Evolutionary conservation across 1,284 basidiomycete genomes (phyloP).

Genomic region (Ustilago tritici): DNA sequence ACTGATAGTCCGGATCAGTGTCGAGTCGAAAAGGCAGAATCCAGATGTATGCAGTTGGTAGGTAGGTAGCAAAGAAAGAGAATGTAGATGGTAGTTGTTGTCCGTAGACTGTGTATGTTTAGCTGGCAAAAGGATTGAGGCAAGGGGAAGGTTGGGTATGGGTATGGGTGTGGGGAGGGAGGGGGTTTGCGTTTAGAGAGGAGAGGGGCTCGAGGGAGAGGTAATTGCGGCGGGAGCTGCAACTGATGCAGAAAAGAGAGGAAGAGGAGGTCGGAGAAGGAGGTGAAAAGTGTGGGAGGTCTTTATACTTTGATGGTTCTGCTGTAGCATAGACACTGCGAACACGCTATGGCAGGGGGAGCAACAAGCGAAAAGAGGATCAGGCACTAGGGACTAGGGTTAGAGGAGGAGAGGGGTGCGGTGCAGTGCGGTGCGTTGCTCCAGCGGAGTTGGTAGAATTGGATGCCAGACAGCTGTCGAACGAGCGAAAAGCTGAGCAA

Average conservation of each 20-base stretch:
- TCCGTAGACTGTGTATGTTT: conserved; percentile 8
- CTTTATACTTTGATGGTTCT: conserved; percentile 28
- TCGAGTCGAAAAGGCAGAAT: background rate
- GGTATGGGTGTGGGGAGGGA: conserved; percentile 6
- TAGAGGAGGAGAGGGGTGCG: background rate
- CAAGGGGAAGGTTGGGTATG: background rate
- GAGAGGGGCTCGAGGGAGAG: conserved; percentile 10
- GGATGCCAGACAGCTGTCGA: conserved; percentile 14
- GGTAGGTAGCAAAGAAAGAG: background rate
- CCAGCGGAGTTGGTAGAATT: conserved; percentile 23
- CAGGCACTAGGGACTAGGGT: background rate
- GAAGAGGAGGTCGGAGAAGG: conserved; percentile 20
- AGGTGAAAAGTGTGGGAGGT: conserved; percentile 4
- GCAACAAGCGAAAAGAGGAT: background rate
- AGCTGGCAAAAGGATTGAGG: background rate
- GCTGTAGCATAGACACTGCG: conserved; percentile 8
- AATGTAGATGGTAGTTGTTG: background rate
- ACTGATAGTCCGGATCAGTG: conserved; percentile 23
- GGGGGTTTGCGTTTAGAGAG: conserved; percentile 8
- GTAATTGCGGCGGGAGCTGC: conserved; percentile 35
- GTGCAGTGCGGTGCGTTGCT: too few relatives aligned
- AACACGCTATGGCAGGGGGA: background rate
- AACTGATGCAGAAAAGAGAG: conserved; percentile 38
- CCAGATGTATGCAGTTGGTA: conserved; percentile 5
- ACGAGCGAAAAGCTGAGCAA: conserved; percentile 5